Conservation (phyloP, 495 filamentous ascomycete species). For the Cercophora samala region DNA sequence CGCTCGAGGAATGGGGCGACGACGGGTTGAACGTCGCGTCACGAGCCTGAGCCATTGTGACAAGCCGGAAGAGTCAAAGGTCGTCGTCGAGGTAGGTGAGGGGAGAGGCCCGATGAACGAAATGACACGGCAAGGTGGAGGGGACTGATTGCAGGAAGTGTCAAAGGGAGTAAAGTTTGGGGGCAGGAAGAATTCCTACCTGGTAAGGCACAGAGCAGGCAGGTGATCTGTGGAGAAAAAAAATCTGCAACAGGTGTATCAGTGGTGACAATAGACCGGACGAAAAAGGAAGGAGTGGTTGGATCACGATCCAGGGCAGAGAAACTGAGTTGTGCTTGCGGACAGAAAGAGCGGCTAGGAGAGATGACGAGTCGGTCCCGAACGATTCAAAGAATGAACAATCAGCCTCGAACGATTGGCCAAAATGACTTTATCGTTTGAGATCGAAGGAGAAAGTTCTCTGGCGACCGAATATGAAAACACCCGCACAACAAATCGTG, state of each 20-base stretch:
- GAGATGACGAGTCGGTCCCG: not conserved
- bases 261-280: not conserved
- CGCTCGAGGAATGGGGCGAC: constrained; percentile 59
- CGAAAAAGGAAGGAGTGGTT: not conserved
- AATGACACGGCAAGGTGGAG: not conserved
- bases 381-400: not conserved
- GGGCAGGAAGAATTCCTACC: not conserved
- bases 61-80: not conserved
- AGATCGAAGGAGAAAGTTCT: not conserved
- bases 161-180: not conserved
- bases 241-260: not conserved
- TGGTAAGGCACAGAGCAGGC: not conserved
- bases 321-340: not conserved
- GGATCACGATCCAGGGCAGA: not conserved
- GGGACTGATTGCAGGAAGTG: not conserved
- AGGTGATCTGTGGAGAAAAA: not conserved
- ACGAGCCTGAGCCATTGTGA: constrained; percentile 34
- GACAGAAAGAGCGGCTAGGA: not conserved
- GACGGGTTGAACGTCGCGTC: constrained; percentile 42
- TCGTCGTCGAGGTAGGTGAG: not conserved
- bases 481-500: not conserved
- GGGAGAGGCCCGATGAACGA: not conserved
- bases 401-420: not conserved
- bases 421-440: not conserved
- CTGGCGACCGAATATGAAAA: not conserved